Evolutionary conservation across 2,329 filamentous ascomycete genomes (phyloP).

Genomic region (Sclerotinia minor): DNA sequence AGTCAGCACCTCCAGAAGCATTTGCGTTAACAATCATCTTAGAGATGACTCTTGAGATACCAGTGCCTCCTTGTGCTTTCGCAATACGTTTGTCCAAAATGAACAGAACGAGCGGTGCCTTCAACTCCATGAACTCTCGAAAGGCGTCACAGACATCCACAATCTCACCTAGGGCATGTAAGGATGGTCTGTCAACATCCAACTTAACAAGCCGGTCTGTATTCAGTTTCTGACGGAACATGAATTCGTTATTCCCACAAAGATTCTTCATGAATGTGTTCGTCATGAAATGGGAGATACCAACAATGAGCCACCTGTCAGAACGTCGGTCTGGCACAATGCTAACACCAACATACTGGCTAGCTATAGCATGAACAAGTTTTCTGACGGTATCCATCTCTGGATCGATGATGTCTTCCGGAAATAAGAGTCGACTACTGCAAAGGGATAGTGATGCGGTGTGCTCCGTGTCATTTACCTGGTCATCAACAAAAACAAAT

Average conservation of each 20-base stretch:
- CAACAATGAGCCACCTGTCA: conserved; percentile 87
- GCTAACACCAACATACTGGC: conserved; percentile 92
- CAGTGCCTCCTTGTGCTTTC: conserved; percentile 82
- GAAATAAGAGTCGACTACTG: conserved; percentile 82
- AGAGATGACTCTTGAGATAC: conserved; percentile 77
- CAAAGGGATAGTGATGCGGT: conserved; percentile 84
- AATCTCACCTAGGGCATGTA: conserved; percentile 75
- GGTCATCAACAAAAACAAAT: conserved; percentile 90
- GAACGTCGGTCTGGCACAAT: conserved; percentile 78
- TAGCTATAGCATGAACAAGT: conserved; percentile 80
- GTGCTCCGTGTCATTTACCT: conserved; percentile 71
- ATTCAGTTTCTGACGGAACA: conserved; percentile 83
- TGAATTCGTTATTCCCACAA: conserved; percentile 92
- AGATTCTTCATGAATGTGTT: conserved; percentile 88
- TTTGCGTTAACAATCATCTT: conserved; percentile 84
- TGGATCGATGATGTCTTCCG: conserved; percentile 80
- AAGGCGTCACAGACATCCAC: conserved; percentile 83
- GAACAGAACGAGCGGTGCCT: conserved; percentile 87
- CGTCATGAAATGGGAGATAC: conserved; percentile 91
- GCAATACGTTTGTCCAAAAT: conserved; percentile 89
- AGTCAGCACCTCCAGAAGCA: conserved; percentile 71
- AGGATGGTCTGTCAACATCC: conserved; percentile 78
- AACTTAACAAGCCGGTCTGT: conserved; percentile 79
- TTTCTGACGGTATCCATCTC: conserved; percentile 79
- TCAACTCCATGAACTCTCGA: conserved; percentile 84